Conservation (phyloP, 129 eudicot species). For the Deinandra increscens region DNA sequence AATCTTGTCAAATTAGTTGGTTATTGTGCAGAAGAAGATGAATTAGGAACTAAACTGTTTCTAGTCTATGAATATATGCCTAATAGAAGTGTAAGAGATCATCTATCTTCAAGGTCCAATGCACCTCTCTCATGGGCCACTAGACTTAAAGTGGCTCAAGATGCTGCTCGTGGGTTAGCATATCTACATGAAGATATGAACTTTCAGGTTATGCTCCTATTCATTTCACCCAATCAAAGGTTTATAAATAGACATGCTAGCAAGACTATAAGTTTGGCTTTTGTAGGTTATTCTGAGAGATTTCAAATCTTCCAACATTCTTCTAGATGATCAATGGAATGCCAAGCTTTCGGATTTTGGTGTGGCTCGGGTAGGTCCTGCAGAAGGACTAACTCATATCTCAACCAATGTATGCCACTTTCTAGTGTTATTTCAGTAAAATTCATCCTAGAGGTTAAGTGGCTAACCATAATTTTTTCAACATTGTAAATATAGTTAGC, state of each 20-base stretch:
- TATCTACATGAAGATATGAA: constrained; percentile 37
- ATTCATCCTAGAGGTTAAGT: too few relatives aligned
- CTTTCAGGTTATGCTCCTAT: too few relatives aligned
- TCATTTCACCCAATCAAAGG: too few relatives aligned
- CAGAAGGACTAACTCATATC: constrained; percentile 75
- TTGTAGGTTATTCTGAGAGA: constrained; percentile 78
- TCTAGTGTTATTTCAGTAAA: too few relatives aligned
- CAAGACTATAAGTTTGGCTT: neutral
- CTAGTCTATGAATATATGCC: constrained; percentile 77
- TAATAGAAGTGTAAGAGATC: constrained; percentile 47
- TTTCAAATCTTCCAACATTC: constrained; percentile 85
- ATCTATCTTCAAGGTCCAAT: too few relatives aligned
- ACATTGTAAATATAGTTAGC: too few relatives aligned
- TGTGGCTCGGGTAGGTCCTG: constrained; percentile 77
- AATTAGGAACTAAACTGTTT: constrained; percentile 68
- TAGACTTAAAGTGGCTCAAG: constrained; percentile 81
- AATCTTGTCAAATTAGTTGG: constrained; percentile 64
- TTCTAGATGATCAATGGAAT: constrained; percentile 79
- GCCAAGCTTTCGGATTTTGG: constrained; percentile 95
- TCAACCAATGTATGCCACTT: constrained; percentile 66
- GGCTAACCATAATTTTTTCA: too few relatives aligned
- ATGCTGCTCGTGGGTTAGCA: constrained; percentile 68
- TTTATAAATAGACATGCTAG: too few relatives aligned
- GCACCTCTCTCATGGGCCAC: constrained; percentile 64
- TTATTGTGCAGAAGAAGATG: constrained; percentile 39